These are phyloP conservation scores for Cladosporium sp. DNA, from an alignment of 2,329 filamentous ascomycete species.

Conservation along the genomic window DNA sequence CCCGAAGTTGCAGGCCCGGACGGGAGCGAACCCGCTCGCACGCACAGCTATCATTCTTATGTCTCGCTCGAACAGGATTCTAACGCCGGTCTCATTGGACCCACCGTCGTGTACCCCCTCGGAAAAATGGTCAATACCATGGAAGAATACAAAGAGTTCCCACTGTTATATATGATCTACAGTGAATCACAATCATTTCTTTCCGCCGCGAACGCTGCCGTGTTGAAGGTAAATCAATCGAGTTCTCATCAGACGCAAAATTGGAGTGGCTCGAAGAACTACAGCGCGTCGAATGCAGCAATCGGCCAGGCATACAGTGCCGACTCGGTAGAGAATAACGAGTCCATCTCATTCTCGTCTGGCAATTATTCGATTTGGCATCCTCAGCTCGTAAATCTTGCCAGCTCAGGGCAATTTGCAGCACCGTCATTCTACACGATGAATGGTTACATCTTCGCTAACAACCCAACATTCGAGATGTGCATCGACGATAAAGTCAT, in stretches of 20 bases:
- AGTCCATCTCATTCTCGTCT: neutral
- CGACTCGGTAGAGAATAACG: neutral
- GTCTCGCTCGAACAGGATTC: conserved; percentile 24
- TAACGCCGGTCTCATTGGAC: conserved; percentile 26
- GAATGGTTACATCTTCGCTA: conserved; percentile 29
- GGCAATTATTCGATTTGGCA: conserved; percentile 22
- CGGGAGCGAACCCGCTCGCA: conserved; percentile 12
- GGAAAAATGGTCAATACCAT: conserved; percentile 27
- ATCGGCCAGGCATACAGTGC: too few relatives aligned
- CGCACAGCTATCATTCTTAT: conserved; percentile 26
- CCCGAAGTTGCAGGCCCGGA: conserved; percentile 15
- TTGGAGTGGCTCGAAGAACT: too few relatives aligned
- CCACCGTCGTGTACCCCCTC: conserved; percentile 23
- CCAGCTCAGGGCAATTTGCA: neutral
- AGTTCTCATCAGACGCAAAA: too few relatives aligned
- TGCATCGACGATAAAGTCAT: conserved; percentile 28
- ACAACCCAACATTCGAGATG: conserved; percentile 29
- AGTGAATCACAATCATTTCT: conserved; percentile 25
- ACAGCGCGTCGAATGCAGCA: too few relatives aligned
- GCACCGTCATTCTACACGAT: conserved; percentile 23
- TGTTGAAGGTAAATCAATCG: neutral
- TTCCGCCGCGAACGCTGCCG: conserved; percentile 18
- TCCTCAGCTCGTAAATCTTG: conserved; percentile 21
- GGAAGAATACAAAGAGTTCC: conserved; percentile 25
- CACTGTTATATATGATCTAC: conserved; percentile 24